Conservation (phyloP, 208 protist species). For the Herpetomonas tarakana region DNA sequence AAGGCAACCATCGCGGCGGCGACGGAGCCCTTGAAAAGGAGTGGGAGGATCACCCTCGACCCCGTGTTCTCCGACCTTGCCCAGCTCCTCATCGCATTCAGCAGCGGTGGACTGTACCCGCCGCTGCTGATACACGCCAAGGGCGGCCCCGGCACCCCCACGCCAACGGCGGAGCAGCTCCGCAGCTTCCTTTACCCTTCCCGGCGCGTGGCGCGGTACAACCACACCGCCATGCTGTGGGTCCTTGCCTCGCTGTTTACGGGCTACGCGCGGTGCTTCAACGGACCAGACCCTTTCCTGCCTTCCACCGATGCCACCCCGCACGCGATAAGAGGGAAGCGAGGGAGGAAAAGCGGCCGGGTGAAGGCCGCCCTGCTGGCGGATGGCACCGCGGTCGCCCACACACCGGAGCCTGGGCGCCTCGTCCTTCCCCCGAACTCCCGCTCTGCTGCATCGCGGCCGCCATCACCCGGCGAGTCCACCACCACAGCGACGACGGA, state of each 20-base stretch:
- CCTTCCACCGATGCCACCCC: background rate
- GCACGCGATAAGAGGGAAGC: background rate
- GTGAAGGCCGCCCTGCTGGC: background rate
- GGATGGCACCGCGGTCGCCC: background rate
- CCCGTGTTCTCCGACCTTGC: constrained; percentile 43
- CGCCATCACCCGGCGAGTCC: too few relatives aligned
- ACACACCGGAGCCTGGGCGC: background rate
- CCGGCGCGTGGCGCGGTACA: constrained; percentile 9
- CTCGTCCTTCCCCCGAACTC: background rate
- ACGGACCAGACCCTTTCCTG: constrained; percentile 10
- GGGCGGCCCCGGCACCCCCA: background rate
- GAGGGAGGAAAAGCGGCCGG: background rate
- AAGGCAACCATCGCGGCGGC: background rate
- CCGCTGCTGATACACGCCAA: constrained; percentile 48
- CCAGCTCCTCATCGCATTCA: constrained; percentile 43
- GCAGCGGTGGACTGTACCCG: constrained; percentile 57
- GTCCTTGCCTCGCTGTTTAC: constrained; percentile 47
- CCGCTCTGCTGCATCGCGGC: too few relatives aligned
- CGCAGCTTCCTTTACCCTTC: constrained; percentile 30
- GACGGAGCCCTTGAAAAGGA: constrained; percentile 1
- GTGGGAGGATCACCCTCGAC: background rate
- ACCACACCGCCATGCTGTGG: constrained; percentile 42
- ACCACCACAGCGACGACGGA: background rate
- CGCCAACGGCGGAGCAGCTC: constrained; percentile 1
- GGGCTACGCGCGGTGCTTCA: constrained; percentile 31